phyloP scores from a whole-genome alignment of 2,329 filamentous ascomycete species.

The Calcarisporium arbuscula region DNA sequence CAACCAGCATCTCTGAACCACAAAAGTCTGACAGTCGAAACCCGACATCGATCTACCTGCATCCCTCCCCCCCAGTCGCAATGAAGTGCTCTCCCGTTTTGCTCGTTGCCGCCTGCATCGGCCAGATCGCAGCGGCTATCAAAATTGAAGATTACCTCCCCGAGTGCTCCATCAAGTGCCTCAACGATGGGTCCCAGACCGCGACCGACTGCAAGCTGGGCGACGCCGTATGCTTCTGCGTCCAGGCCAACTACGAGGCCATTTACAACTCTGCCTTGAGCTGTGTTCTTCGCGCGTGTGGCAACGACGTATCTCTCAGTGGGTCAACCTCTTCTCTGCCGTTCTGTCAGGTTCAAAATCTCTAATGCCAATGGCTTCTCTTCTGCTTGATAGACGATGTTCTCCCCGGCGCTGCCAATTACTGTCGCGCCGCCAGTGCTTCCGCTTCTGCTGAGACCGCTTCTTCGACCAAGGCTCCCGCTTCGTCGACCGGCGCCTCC shows the following conservation, averaged over 20 bases:
- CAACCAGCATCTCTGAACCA: too few species aligned
- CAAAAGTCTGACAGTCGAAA: too few species aligned
- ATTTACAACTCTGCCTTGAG: constrained; percentile 18
- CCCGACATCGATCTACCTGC: too few species aligned
- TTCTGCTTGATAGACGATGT: constrained; percentile 7
- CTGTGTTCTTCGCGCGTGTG: constrained; percentile 22
- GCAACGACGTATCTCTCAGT: constrained; percentile 19
- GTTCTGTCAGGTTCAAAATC: neutral
- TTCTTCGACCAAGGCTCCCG: constrained; percentile 25
- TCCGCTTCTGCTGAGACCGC: constrained; percentile 7
- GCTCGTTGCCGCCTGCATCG: constrained; percentile 13
- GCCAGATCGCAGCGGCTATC: constrained; percentile 14
- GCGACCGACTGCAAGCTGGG: constrained; percentile 16
- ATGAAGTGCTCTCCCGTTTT: constrained; percentile 11
- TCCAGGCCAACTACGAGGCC: constrained; percentile 19
- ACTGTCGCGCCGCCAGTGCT: constrained; percentile 9
- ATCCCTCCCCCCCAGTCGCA: too few species aligned
- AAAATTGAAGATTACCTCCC: constrained; percentile 18
- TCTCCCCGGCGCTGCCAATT: constrained; percentile 11
- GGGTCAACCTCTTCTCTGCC: constrained; percentile 7
- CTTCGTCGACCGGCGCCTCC: constrained; percentile 35
- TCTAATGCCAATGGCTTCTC: neutral
- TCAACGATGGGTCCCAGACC: constrained; percentile 15
- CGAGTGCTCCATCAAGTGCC: constrained; percentile 22
- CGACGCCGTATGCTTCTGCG: constrained; percentile 20